Percentiles rank a stretch among this genome's conserved stretches.
phyloP scores from a whole-genome alignment of 148 eudicot species.

The Vaccinium macrocarpon region DNA sequence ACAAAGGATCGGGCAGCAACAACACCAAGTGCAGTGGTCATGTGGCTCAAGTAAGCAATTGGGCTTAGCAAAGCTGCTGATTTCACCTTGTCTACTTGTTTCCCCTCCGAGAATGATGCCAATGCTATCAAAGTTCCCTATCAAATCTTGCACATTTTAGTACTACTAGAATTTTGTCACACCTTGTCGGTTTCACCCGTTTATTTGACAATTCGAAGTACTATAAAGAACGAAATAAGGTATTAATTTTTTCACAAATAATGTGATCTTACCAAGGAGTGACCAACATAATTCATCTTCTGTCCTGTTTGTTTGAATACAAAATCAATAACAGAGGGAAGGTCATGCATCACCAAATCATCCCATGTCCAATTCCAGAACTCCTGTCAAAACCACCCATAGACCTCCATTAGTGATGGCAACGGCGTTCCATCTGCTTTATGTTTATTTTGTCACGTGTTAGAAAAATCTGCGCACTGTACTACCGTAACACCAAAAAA shows the following conservation, averaged over 20 bases:
- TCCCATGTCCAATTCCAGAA: slow-evolving; percentile 61
- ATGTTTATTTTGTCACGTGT: too few relatives aligned
- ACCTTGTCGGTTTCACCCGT: background rate
- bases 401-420: background rate
- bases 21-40: slow-evolving; percentile 61
- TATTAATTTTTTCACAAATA: background rate
- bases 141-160: background rate
- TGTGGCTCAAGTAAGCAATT: slow-evolving; percentile 67
- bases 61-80: slow-evolving; percentile 61
- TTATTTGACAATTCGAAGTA: background rate
- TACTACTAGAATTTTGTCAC: background rate
- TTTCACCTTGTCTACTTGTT: slow-evolving; percentile 42
- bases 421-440: too few relatives aligned
- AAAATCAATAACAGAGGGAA: slow-evolving; percentile 33
- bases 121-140: slow-evolving; percentile 67
- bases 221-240: background rate
- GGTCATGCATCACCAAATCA: slow-evolving; percentile 34
- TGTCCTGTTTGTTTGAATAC: slow-evolving; percentile 40
- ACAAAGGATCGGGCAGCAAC: slow-evolving; percentile 51
- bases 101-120: slow-evolving; percentile 57
- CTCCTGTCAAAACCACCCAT: slow-evolving; percentile 22
- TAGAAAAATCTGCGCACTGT: too few relatives aligned
- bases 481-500: too few relatives aligned
- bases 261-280: slow-evolving; percentile 37
- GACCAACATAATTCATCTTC: slow-evolving; percentile 47